phyloP scores from a whole-genome alignment of 208 protist species.

The Blechomonas ayalai region DNA sequence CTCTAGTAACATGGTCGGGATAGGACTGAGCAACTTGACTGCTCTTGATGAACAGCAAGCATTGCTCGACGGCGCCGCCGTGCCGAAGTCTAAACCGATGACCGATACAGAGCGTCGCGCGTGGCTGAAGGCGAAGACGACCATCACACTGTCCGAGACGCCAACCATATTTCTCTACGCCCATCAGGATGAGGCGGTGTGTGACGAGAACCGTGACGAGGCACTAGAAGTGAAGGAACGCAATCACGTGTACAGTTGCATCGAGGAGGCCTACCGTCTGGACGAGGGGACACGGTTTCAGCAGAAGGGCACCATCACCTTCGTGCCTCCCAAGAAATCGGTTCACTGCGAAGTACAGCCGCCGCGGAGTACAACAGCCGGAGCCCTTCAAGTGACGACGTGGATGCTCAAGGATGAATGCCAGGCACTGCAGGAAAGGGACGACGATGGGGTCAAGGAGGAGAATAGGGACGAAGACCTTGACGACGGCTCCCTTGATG shows the following conservation, averaged over 20 bases:
- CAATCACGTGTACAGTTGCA: constrained; percentile 37
- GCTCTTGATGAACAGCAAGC: constrained; percentile 20
- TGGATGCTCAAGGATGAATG: constrained; percentile 90
- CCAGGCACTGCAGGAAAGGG: constrained; percentile 23
- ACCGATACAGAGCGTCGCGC: constrained; percentile 37
- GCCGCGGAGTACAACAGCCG: constrained; percentile 35
- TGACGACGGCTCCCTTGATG: constrained; percentile 2
- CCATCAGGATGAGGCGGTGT: constrained; percentile 82
- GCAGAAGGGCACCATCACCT: constrained; percentile 73
- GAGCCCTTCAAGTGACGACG: constrained; percentile 66
- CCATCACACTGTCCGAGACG: constrained; percentile 71
- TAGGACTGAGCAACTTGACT: no score
- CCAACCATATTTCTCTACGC: constrained; percentile 81
- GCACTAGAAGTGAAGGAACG: constrained; percentile 26
- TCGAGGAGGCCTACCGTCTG: constrained; percentile 45
- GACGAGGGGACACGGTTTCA: constrained; percentile 79
- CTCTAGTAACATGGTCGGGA: no score
- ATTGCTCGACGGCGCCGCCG: constrained; percentile 21
- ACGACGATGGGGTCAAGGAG: constrained; percentile 38
- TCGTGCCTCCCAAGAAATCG: constrained; percentile 65
- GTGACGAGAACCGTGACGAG: constrained; percentile 43
- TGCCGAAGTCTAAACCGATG: constrained; percentile 2
- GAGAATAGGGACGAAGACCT: constrained; percentile 6
- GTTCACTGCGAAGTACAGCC: constrained; percentile 83
- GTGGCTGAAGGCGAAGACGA: constrained; percentile 55